Percentiles rank a stretch among this genome's conserved stretches.
These are phyloP conservation scores for Dryadomyces sulphureus DNA, from an alignment of 2,329 filamentous ascomycete genomes.

Conservation along the genomic window DNA sequence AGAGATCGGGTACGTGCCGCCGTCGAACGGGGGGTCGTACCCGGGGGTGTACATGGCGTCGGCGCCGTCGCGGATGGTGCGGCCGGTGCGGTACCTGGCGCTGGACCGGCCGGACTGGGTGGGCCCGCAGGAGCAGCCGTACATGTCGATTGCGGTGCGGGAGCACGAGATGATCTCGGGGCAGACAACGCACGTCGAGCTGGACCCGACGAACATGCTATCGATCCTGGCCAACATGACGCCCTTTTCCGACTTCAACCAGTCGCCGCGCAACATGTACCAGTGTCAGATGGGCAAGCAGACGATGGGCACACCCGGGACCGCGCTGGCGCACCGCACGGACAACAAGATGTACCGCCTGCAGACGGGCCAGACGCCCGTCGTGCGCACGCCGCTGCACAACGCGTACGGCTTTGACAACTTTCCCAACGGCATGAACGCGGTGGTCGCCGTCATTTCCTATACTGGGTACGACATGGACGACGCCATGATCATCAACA, in stretches of 20 bases:
- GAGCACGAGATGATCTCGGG: constrained; percentile 77
- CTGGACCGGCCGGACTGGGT: constrained; percentile 77
- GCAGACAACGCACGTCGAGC: constrained; percentile 84
- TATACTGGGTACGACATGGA: constrained; percentile 99
- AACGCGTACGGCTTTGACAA: constrained; percentile 96
- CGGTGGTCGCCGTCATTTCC: constrained; percentile 91
- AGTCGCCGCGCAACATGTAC: constrained; percentile 98
- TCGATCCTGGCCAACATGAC: constrained; percentile 98
- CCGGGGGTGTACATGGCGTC: constrained; percentile 92
- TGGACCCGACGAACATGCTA: constrained; percentile 87
- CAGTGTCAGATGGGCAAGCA: constrained; percentile 99
- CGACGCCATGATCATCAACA: constrained; percentile 99
- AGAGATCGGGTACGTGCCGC: constrained; percentile 83
- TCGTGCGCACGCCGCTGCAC: constrained; percentile 82
- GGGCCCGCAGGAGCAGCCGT: constrained; percentile 89
- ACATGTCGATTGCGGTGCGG: constrained; percentile 94
- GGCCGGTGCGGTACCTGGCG: constrained; percentile 84
- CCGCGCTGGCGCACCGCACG: constrained; percentile 70
- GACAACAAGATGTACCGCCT: constrained; percentile 96
- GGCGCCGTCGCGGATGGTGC: constrained; percentile 69
- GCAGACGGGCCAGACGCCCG: constrained; percentile 89
- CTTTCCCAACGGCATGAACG: constrained; percentile 92
- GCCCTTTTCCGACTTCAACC: constrained; percentile 96
- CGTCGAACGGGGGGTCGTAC: constrained; percentile 83
- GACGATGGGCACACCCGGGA: constrained; percentile 92